Evolutionary conservation across 768 basidiomycete species (phyloP), one percentile per base, ranked within the genome.

Genomic region (Rhizopogon sp.): DNA sequence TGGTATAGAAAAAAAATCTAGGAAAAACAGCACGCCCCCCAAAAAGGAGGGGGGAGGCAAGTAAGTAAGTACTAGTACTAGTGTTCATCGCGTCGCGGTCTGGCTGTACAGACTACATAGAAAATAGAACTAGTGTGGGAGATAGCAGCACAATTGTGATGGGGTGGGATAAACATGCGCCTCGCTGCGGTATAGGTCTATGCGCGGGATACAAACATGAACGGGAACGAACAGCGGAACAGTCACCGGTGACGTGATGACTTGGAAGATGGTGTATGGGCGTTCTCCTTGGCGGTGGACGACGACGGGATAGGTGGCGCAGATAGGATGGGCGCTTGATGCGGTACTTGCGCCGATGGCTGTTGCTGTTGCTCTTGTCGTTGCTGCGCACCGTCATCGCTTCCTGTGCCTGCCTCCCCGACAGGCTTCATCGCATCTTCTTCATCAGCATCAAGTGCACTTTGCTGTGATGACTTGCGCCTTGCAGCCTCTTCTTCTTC

Each of bases 341-440:
- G 55, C 5, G 28, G 14, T 16, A 52, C 47, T 14, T 40, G 56
- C 11, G 6, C 14, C 14, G 40, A 17, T 11, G 16, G 8, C 43
- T 47, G 41, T 14, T 55, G 59, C 39, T 51, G 54, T 22, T 58
- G 59, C 39, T 51, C 52, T 22, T 58, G 64, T 37, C 35, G 35
- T 37, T 37, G 35, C 13, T 16, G 33, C 37, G 47, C 9, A 4
- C 33, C 28, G 8, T 64, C 67, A 7, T 31, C 50, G 11, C 53
- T 46, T 22, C 47, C 54, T 14, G 3, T 29, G 9, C 29, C 50
- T 3, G 39, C 54, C 2, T 29, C 50, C 6, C 52, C 47, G 3
- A 91, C 87, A 13, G 89, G 89, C 63, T 91, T 91, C 84, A 91
- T 86, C 50, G 81, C 81, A 60, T 82, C 81, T 50, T 50, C 70